Percentiles rank a stretch among this genome's conserved stretches.
Conservation (phyloP, 768 basidiomycete genomes). For the Termitomyces sp. region DNA sequence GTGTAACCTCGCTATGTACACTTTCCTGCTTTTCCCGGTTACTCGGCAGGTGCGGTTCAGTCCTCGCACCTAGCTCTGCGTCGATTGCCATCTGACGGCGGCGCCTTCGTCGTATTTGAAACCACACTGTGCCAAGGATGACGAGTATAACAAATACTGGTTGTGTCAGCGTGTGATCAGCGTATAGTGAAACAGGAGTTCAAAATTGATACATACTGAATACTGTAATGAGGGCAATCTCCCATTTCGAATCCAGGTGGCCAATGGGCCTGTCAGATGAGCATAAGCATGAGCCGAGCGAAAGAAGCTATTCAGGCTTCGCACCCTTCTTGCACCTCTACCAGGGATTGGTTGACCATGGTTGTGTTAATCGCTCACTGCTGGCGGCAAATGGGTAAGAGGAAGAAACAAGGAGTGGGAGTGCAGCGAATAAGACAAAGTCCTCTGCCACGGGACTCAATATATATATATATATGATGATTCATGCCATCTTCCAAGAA, state of each 20-base stretch:
- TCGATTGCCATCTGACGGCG: neutral
- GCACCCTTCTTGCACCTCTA: neutral
- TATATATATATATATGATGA: conserved; percentile 15
- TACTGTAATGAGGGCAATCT: conserved; percentile 29
- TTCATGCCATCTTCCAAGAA: conserved; percentile 15
- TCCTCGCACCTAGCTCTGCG: neutral
- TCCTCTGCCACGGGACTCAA: neutral
- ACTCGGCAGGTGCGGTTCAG: neutral
- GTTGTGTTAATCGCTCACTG: neutral
- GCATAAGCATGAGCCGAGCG: neutral
- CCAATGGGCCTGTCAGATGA: conserved; percentile 22
- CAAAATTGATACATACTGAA: conserved; percentile 23
- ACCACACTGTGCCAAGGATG: conserved; percentile 20
- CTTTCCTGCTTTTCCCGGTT: conserved; percentile 5
- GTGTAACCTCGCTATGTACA: neutral
- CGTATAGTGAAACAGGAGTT: neutral
- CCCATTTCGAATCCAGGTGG: conserved; percentile 32
- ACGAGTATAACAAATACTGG: conserved; percentile 22
- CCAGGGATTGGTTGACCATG: neutral
- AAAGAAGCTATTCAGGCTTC: neutral
- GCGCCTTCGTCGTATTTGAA: conserved; percentile 23
- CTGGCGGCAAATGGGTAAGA: neutral
- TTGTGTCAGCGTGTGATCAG: neutral
- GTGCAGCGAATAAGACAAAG: neutral
- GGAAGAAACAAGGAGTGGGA: neutral